These are phyloP conservation scores for Dryas alaskensis DNA, from an alignment of 306 rosid genomes.

Conservation along the genomic window DNA sequence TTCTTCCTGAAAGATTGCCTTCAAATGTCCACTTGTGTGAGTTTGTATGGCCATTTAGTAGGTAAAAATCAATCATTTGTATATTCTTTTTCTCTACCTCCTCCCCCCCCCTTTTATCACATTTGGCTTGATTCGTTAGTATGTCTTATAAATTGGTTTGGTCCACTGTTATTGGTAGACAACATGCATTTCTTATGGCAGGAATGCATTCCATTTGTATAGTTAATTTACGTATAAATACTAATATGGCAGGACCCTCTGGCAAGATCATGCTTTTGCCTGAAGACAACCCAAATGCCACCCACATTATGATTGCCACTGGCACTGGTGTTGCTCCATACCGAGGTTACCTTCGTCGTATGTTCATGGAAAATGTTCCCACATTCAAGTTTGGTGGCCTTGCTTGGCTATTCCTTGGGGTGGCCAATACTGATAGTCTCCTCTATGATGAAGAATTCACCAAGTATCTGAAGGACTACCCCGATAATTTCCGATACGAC, in stretches of 20 bases:
- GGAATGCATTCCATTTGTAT: not conserved
- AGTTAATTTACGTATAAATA: not conserved
- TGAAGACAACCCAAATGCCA: constrained; percentile 84
- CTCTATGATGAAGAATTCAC: constrained; percentile 85
- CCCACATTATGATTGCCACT: constrained; percentile 96
- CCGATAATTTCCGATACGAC: constrained; percentile 71
- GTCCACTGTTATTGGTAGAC: constrained; percentile 4
- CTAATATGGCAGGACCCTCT: constrained; percentile 68
- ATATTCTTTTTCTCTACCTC: too few species aligned
- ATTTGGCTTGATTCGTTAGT: not conserved
- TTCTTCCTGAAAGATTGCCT: too few species aligned
- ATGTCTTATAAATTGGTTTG: not conserved
- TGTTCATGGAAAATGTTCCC: constrained; percentile 93
- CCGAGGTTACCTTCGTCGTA: constrained; percentile 92
- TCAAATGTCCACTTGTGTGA: too few species aligned
- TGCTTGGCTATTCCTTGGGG: constrained; percentile 97
- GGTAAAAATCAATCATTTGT: too few species aligned
- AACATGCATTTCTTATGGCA: constrained; percentile 23
- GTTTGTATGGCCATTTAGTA: too few species aligned
- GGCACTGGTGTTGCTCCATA: constrained; percentile 97
- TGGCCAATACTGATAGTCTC: constrained; percentile 81
- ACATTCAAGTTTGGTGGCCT: constrained; percentile 80
- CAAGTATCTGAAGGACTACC: constrained; percentile 79
- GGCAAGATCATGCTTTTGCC: constrained; percentile 99
- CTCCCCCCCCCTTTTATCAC: not conserved